Percentiles rank a stretch among this genome's conserved stretches.
phyloP scores from a whole-genome alignment of 345 rosid genomes.

The Eucalyptus sp. region DNA sequence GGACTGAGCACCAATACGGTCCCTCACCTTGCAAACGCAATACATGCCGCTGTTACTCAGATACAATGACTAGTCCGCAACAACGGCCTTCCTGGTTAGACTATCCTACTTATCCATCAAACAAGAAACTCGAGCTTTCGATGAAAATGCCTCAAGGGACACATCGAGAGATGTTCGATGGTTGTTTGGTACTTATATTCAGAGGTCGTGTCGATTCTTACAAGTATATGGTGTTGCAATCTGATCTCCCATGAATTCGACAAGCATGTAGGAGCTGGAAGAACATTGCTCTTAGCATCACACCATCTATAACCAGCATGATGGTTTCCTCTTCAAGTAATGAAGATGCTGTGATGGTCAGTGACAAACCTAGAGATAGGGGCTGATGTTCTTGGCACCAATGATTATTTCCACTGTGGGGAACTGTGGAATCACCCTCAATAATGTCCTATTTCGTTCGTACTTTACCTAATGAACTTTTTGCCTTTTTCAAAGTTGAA shows the following conservation, averaged over 20 bases:
- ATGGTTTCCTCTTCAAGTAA: neutral
- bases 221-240: neutral
- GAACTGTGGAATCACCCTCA: neutral
- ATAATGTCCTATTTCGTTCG: neutral
- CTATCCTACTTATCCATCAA: neutral
- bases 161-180: neutral
- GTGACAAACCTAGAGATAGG: neutral
- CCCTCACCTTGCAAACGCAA: constrained; percentile 36
- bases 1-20: constrained; percentile 24
- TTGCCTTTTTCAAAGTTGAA: neutral
- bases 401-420: neutral
- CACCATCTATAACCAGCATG: neutral
- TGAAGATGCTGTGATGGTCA: neutral
- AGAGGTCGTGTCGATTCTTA: neutral
- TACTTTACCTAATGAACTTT: neutral
- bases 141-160: neutral
- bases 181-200: neutral
- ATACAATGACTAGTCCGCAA: neutral
- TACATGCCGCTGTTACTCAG: constrained; percentile 24
- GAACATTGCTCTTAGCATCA: neutral
- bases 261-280: neutral
- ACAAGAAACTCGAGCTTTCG: neutral
- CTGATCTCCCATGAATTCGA: neutral
- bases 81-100: neutral
- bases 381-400: neutral